phyloP scores from a whole-genome alignment of 371 early-diverging fungal genomes.

The Apophysomyces trapeziformis region DNA sequence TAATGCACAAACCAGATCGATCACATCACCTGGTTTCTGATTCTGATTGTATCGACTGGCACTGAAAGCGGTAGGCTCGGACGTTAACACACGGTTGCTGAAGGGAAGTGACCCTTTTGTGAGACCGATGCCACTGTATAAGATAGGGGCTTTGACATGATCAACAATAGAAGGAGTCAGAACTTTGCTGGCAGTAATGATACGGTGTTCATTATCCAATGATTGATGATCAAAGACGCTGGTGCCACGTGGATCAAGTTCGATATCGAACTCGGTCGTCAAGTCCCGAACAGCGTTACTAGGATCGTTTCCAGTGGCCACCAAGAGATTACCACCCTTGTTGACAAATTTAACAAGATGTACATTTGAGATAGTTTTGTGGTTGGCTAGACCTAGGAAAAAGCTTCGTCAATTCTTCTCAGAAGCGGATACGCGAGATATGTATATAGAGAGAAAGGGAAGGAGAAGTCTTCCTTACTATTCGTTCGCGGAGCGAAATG shows the following conservation, averaged over 20 bases:
- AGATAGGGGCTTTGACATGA: conserved; percentile 52
- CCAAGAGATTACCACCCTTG: conserved; percentile 89
- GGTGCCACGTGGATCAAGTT: conserved; percentile 72
- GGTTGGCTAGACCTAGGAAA: conserved; percentile 41
- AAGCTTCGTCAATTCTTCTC: neutral
- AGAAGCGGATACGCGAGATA: neutral
- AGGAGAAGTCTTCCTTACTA: conserved; percentile 38
- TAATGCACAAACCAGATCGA: conserved; percentile 76
- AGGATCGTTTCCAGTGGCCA: conserved; percentile 68
- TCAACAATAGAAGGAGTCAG: conserved; percentile 40
- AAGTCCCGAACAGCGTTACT: conserved; percentile 79
- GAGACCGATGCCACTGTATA: conserved; percentile 83
- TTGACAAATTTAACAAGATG: conserved; percentile 84
- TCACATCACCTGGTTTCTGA: conserved; percentile 27
- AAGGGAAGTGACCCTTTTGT: conserved; percentile 59
- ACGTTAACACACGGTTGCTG: conserved; percentile 69
- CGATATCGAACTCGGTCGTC: conserved; percentile 85
- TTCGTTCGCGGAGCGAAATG: conserved; percentile 69
- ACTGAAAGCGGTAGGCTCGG: conserved; percentile 66
- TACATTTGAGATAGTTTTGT: conserved; percentile 51
- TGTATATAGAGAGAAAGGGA: neutral
- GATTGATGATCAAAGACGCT: conserved; percentile 75
- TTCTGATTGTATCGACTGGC: conserved; percentile 35
- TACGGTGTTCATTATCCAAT: conserved; percentile 47
- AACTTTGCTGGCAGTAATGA: conserved; percentile 36